Base-by-base conservation (phyloP, 108 stramenopile species). In the Hondaea fermentalgiana region DNA sequence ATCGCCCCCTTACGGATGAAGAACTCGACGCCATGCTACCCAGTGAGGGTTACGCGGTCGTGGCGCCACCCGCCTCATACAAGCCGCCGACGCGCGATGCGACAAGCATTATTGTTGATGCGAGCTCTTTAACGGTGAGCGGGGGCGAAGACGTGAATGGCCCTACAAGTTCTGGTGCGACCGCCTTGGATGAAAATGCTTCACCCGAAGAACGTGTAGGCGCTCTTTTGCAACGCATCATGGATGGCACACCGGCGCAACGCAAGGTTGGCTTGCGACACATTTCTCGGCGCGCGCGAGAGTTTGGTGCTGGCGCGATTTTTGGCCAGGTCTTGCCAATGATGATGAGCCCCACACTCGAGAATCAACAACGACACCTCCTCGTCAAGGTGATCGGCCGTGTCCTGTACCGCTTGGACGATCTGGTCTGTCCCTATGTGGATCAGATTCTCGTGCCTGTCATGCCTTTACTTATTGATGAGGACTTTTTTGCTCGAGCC, bases 351-450 rank as follows among this genome's bases (percentile, higher is more conserved):
- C 98, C 98, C 16, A 96, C 98, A 4, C 92, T 99, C 23, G 99
- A 99, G 89, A 98, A 99, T 92, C 98, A 99, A 90, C 98, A 99
- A 90, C 92, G 99, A 8, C 99, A 99, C 90, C 91, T 98, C 72
- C 94, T 99, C 25, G 99, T 99, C 59, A 99, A 99, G 93, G 98
- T 98, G 17, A 98, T 99, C 90, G 99, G 99, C 92, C 98, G 99
- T 5, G 93, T 99, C 28, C 90, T 99, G 57, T 99, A 98, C 94
- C 97, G 98, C 88, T 93, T 99, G 57, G 97, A 98, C 72, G 98
- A 99, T 90, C 91, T 98, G 16, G 98, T 99, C 10, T 92, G 98
- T 49, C 98, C 99, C 5, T 98, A 92, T 92, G 98, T 98, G 64
- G 98, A 99, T 90, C 93, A 97, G 60, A 99, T 99, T 87, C 93